These are phyloP conservation scores for Scedosporium minutisporum DNA, from an alignment of 2,329 filamentous ascomycete species.

Conservation along the genomic window DNA sequence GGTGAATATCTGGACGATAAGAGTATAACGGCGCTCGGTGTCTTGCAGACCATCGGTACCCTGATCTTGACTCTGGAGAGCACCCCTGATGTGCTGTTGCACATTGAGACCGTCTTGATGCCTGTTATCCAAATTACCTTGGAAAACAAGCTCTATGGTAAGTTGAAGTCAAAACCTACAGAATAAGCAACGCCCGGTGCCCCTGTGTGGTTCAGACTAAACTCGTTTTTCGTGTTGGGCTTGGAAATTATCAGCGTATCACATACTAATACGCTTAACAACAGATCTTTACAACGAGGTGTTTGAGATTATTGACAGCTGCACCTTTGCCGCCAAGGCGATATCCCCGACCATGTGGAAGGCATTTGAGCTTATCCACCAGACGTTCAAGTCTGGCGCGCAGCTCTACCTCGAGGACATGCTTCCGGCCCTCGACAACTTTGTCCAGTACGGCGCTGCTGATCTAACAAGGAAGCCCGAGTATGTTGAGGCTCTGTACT, in stretches of 20 bases:
- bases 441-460: conserved; percentile 81
- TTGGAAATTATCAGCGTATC: not conserved
- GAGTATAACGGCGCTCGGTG: conserved; percentile 92
- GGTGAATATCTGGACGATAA: conserved; percentile 96
- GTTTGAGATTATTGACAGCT: conserved; percentile 98
- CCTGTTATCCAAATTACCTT: conserved; percentile 92
- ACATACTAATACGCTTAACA: conserved; percentile 1
- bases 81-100: conserved; percentile 87
- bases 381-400: conserved; percentile 92
- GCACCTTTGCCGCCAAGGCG: conserved; percentile 91
- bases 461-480: conserved; percentile 73
- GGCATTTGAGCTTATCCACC: conserved; percentile 92
- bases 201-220: not conserved
- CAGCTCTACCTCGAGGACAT: conserved; percentile 98
- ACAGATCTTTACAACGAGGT: conserved; percentile 91
- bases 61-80: conserved; percentile 94
- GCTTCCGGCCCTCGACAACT: conserved; percentile 96
- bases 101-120: conserved; percentile 93
- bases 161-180: conserved; percentile 10
- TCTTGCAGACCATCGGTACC: conserved; percentile 94
- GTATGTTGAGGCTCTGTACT: conserved; percentile 79
- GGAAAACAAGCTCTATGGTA: conserved; percentile 93
- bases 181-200: too few relatives aligned
- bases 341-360: conserved; percentile 98
- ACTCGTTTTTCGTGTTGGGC: not conserved